phyloP scores from a whole-genome alignment of 2,329 filamentous ascomycete genomes.

The Zymoseptoria passerinii region DNA sequence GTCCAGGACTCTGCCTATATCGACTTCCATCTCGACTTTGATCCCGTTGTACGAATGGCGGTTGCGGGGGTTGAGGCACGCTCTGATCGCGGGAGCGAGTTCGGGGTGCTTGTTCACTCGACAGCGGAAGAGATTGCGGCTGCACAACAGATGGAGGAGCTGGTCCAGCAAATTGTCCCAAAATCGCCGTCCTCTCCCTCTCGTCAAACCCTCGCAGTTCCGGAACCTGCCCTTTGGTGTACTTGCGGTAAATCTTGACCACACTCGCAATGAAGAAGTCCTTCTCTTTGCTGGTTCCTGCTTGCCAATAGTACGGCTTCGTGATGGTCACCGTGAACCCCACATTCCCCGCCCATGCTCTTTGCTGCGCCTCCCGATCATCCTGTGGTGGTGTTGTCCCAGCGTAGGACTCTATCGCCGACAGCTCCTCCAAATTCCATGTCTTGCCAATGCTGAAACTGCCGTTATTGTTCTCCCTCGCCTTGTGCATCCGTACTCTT shows the following conservation, averaged over 20 bases:
- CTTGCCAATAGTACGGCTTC: slow-evolving; percentile 97
- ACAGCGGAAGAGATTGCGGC: slow-evolving; percentile 5
- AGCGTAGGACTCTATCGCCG: slow-evolving; percentile 73
- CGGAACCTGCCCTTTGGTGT: slow-evolving; percentile 77
- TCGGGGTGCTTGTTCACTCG: not conserved
- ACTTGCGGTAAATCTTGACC: slow-evolving; percentile 94
- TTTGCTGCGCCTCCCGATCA: slow-evolving; percentile 52
- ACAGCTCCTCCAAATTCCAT: slow-evolving; percentile 89
- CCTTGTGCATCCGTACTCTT: slow-evolving; percentile 91
- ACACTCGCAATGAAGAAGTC: slow-evolving; percentile 96
- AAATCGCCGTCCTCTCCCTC: slow-evolving; percentile 66
- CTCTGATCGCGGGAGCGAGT: slow-evolving; percentile 4
- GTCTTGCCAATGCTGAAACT: slow-evolving; percentile 97
- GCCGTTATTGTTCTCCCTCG: slow-evolving; percentile 87
- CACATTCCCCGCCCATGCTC: slow-evolving; percentile 69
- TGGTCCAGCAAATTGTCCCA: slow-evolving; percentile 39
- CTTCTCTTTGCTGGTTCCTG: slow-evolving; percentile 88
- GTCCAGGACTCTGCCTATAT: slow-evolving; percentile 24
- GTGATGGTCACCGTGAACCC: slow-evolving; percentile 84
- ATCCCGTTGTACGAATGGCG: slow-evolving; percentile 26
- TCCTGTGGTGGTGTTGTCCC: slow-evolving; percentile 40
- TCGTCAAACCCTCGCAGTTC: slow-evolving; percentile 75
- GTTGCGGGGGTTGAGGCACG: slow-evolving; percentile 22
- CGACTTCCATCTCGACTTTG: slow-evolving; percentile 25
- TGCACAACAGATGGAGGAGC: slow-evolving; percentile 8